Percentiles rank a stretch among this genome's conserved stretches.
phyloP scores from a whole-genome alignment of 805 yeast genomes.

The Sugiyamaella americana region DNA sequence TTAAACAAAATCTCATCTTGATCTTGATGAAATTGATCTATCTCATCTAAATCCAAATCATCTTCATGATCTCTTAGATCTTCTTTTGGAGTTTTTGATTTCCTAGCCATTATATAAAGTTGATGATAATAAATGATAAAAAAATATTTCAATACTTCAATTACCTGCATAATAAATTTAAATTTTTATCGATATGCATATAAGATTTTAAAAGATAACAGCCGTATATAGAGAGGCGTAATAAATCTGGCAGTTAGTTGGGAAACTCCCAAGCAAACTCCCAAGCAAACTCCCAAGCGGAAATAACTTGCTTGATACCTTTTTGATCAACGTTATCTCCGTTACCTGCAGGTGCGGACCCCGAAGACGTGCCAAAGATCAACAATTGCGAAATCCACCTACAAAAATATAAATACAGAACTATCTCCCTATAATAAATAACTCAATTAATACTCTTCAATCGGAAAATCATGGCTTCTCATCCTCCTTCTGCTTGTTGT shows the following conservation, averaged over 20 bases:
- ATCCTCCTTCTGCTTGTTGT: neutral
- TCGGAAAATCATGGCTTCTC: constrained; percentile 1
- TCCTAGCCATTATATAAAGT: neutral
- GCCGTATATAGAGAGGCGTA: too few species aligned
- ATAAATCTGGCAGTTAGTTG: too few species aligned
- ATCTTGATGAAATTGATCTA: constrained; percentile 24
- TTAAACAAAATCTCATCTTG: constrained; percentile 29
- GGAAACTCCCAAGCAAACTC: too few species aligned
- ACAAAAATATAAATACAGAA: neutral
- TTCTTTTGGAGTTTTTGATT: neutral
- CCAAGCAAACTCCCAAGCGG: too few species aligned
- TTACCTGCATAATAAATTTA: too few species aligned
- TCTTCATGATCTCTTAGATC: constrained; percentile 2
- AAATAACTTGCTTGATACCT: too few species aligned
- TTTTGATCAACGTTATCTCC: too few species aligned
- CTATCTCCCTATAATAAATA: neutral
- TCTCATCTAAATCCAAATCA: constrained; percentile 10
- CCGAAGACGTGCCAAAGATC: neutral
- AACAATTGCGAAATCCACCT: neutral
- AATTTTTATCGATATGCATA: too few species aligned
- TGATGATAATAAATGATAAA: too few species aligned
- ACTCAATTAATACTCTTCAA: neutral
- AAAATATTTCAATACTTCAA: too few species aligned
- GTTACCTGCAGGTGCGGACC: too few species aligned
- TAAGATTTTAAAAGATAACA: too few species aligned